phyloP scores from a whole-genome alignment of 2,329 filamentous ascomycete species.

The Trichoderma atroviride region DNA sequence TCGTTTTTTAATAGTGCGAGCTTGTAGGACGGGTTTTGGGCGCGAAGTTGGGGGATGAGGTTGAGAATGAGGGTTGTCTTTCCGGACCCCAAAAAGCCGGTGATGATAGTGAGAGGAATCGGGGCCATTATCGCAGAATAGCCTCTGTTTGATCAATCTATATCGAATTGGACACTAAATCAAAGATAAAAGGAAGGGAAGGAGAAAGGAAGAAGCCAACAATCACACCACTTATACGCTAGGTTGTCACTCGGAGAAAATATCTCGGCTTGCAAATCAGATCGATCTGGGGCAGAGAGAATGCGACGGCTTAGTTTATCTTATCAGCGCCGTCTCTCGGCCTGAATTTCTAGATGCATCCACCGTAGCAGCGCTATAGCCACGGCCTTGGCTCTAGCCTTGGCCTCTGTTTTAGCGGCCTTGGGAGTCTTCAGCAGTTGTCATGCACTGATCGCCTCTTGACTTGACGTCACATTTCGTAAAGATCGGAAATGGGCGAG shows the following conservation, averaged over 20 bases:
- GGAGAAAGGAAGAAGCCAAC: neutral
- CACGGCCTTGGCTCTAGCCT: neutral
- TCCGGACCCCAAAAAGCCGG: slow-evolving; percentile 92
- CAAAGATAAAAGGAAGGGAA: neutral
- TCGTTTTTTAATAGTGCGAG: slow-evolving; percentile 97
- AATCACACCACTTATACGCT: neutral
- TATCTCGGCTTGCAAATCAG: slow-evolving; percentile 15
- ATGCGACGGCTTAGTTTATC: slow-evolving; percentile 2
- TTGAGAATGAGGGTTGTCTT: slow-evolving; percentile 97
- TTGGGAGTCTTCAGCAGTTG: neutral
- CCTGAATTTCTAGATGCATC: neutral
- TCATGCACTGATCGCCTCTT: neutral
- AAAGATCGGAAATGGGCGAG: neutral
- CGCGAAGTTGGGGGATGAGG: slow-evolving; percentile 83
- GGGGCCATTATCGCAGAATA: slow-evolving; percentile 55
- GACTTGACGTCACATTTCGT: slow-evolving; percentile 20
- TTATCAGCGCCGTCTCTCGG: slow-evolving; percentile 12
- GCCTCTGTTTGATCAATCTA: neutral
- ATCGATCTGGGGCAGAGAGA: neutral
- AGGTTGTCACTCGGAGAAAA: neutral
- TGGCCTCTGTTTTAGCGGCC: neutral
- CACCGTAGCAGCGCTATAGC: slow-evolving; percentile 7
- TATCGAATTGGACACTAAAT: neutral
- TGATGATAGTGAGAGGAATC: slow-evolving; percentile 91
- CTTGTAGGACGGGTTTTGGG: slow-evolving; percentile 73